Conservation (phyloP, 176 grass and related monocot genomes). For the Luzula sylvatica region DNA sequence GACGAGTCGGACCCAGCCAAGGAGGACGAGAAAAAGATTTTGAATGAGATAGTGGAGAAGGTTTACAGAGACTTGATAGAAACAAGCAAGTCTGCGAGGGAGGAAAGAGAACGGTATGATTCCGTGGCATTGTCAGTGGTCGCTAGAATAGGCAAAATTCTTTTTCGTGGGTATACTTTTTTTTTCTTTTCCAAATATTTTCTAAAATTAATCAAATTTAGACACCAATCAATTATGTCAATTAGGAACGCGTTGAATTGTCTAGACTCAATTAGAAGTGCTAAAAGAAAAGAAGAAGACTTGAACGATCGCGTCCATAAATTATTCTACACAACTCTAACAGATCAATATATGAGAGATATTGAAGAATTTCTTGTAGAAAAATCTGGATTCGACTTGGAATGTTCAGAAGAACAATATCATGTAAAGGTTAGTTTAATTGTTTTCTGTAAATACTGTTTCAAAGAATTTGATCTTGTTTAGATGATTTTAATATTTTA, state of each 20-base stretch:
- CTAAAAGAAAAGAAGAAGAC: not conserved
- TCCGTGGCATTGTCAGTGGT: conserved; percentile 4
- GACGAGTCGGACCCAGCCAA: not conserved
- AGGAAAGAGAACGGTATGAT: not conserved
- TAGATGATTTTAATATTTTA: not conserved
- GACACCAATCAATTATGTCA: too few relatives aligned
- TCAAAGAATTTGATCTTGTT: not conserved
- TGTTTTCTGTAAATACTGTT: not conserved
- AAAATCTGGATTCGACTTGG: conserved; percentile 23
- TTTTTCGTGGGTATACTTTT: conserved; percentile 21
- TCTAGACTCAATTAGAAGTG: conserved; percentile 4
- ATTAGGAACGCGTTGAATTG: conserved; percentile 13
- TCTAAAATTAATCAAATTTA: too few relatives aligned
- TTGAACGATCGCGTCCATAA: not conserved
- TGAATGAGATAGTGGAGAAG: conserved; percentile 18
- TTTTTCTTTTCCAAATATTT: too few relatives aligned
- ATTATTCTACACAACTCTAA: conserved; percentile 16
- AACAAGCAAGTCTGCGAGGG: conserved; percentile 7
- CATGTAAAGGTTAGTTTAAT: conserved; percentile 21
- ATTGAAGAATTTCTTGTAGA: conserved; percentile 7
- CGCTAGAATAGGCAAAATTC: conserved; percentile 26
- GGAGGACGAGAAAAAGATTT: conserved; percentile 12
- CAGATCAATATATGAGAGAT: conserved; percentile 11
- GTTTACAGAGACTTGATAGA: conserved; percentile 11
- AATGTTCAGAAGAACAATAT: conserved; percentile 16